These are phyloP conservation scores for Anthoceros angustus DNA, from an alignment of 225 moss, liverwort and hornwort genomes.

Conservation along the genomic window DNA sequence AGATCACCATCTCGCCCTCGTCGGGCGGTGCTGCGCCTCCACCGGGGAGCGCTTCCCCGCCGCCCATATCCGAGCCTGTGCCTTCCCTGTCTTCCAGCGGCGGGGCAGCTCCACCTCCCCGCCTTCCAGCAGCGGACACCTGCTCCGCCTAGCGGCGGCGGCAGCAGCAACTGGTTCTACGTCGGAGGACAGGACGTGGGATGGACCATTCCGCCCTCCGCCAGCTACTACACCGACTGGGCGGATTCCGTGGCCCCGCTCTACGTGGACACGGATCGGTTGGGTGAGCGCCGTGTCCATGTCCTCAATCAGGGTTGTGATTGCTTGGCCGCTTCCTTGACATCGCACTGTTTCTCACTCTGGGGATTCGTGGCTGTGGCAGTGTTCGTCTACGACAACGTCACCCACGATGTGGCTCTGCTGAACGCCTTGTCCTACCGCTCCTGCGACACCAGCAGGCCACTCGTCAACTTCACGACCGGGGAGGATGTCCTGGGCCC, in stretches of 20 bases:
- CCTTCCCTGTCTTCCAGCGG: no score
- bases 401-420: background rate
- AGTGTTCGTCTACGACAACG: background rate
- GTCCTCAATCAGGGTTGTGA: background rate
- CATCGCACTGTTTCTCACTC: background rate
- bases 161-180: background rate
- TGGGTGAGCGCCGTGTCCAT: background rate
- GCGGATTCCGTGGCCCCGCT: background rate
- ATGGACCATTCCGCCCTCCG: background rate
- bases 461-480: background rate
- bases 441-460: background rate
- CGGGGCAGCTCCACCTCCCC: background rate
- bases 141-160: background rate
- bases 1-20: background rate
- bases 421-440: background rate
- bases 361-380: background rate
- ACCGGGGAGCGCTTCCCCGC: background rate
- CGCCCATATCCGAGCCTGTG: background rate
- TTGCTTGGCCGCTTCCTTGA: background rate
- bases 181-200: background rate
- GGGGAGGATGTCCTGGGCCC: background rate
- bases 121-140: no score
- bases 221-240: slow-evolving; percentile 1
- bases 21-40: background rate
- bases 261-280: background rate